These are phyloP conservation scores for Wickerhamiella sorbophila DNA, from an alignment of 805 yeast genomes.

Conservation along the genomic window DNA sequence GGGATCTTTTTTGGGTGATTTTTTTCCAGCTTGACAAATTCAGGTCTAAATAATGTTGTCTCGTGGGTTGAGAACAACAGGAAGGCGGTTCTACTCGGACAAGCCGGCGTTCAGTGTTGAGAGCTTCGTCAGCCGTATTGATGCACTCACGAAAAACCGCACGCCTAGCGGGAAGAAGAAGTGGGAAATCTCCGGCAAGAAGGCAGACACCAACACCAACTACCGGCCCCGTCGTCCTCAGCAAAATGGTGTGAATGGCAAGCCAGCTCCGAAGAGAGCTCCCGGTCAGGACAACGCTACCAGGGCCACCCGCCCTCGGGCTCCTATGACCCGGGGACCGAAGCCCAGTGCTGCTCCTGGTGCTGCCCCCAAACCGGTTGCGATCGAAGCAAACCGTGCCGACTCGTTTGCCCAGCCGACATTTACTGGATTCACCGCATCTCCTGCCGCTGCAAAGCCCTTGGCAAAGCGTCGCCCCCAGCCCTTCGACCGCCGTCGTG, in stretches of 20 bases:
- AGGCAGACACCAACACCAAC: background rate
- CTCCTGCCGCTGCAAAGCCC: background rate
- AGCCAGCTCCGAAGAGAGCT: background rate
- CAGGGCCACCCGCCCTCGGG: background rate
- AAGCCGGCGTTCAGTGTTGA: background rate
- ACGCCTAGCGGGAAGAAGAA: background rate
- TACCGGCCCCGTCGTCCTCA: background rate
- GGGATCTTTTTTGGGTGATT: too few species aligned
- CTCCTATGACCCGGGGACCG: background rate
- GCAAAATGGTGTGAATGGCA: background rate
- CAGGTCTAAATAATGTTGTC: background rate
- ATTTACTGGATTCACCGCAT: background rate
- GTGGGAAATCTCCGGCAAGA: slow-evolving; percentile 1
- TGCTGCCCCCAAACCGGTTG: background rate
- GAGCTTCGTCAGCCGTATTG: slow-evolving; percentile 13
- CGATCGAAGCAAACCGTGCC: background rate
- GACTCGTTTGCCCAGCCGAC: background rate
- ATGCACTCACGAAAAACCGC: slow-evolving; percentile 12
- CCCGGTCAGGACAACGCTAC: too few species aligned
- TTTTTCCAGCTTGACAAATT: too few species aligned
- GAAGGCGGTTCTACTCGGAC: background rate
- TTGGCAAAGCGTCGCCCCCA: background rate
- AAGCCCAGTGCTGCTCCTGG: background rate
- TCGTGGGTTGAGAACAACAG: background rate
- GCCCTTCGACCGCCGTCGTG: background rate